Conservation (phyloP, 1,284 basidiomycete genomes). For the Abortiporus biennis region DNA sequence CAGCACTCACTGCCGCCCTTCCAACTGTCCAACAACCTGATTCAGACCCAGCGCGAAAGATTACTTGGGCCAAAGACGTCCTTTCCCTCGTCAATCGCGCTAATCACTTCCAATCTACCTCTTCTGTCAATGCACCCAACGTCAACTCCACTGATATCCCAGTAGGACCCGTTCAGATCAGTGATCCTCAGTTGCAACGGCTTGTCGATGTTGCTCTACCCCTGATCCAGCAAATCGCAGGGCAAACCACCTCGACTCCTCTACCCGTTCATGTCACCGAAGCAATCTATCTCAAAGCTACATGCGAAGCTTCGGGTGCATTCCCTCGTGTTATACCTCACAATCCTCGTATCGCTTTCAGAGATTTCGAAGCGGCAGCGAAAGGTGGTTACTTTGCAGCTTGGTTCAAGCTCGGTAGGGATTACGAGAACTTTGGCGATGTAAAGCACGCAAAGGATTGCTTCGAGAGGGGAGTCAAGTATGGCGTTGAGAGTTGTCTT, state of each 20-base stretch:
- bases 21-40: constrained; percentile 39
- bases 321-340: constrained; percentile 54
- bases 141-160: constrained; percentile 29
- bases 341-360: constrained; percentile 79
- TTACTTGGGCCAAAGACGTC: constrained; percentile 78
- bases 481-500: constrained; percentile 67
- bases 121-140: constrained; percentile 27
- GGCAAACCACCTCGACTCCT: constrained; percentile 20
- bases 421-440: constrained; percentile 88
- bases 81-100: constrained; percentile 71
- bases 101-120: constrained; percentile 28
- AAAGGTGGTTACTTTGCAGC: constrained; percentile 65
- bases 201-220: constrained; percentile 66
- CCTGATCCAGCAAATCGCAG: constrained; percentile 50
- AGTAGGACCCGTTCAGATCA: constrained; percentile 47
- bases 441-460: constrained; percentile 67
- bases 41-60: constrained; percentile 51
- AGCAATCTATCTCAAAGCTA: constrained; percentile 71
- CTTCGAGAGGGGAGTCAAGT: constrained; percentile 74
- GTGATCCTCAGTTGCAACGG: constrained; percentile 54
- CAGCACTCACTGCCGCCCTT: constrained; percentile 44
- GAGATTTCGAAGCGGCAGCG: constrained; percentile 82
- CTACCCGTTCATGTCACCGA: constrained; percentile 56
- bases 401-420: constrained; percentile 88
- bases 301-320: constrained; percentile 63